These are phyloP conservation scores for Polyporus tsugae DNA, from an alignment of 1,284 basidiomycete species.

Conservation along the genomic window DNA sequence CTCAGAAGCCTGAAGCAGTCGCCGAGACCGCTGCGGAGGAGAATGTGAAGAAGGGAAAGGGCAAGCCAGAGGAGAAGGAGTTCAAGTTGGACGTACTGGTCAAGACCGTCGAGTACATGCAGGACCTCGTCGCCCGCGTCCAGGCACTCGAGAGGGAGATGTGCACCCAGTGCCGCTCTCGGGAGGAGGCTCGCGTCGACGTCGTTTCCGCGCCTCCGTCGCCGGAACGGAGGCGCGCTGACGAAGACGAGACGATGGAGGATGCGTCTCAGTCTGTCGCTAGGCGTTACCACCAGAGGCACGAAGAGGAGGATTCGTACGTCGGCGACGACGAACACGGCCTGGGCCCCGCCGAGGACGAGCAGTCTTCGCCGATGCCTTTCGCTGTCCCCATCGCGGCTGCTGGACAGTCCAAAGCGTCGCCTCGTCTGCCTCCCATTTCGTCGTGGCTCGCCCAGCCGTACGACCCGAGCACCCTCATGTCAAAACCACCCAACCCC, in stretches of 20 bases:
- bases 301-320: slow-evolving; percentile 35
- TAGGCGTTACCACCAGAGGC: slow-evolving; percentile 15
- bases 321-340: slow-evolving; percentile 38
- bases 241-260: slow-evolving; percentile 16
- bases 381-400: slow-evolving; percentile 15
- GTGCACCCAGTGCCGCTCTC: slow-evolving; percentile 44
- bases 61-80: slow-evolving; percentile 68
- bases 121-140: slow-evolving; percentile 65
- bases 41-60: slow-evolving; percentile 54
- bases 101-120: slow-evolving; percentile 73
- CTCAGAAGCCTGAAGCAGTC: slow-evolving; percentile 41
- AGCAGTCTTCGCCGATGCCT: slow-evolving; percentile 29
- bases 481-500: slow-evolving; percentile 32
- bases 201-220: slow-evolving; percentile 12
- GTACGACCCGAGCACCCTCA: slow-evolving; percentile 43
- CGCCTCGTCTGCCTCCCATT: slow-evolving; percentile 55
- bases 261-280: slow-evolving; percentile 9
- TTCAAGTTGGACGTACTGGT: slow-evolving; percentile 85
- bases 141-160: slow-evolving; percentile 50
- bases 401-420: slow-evolving; percentile 25
- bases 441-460: slow-evolving; percentile 54
- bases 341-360: slow-evolving; percentile 27
- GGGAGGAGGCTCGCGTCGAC: slow-evolving; percentile 12
- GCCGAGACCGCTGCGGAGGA: slow-evolving; percentile 41
- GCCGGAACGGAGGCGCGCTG: slow-evolving; percentile 20